Conservation (phyloP, 2,329 filamentous ascomycete species). For the Biscogniauxia marginata region DNA sequence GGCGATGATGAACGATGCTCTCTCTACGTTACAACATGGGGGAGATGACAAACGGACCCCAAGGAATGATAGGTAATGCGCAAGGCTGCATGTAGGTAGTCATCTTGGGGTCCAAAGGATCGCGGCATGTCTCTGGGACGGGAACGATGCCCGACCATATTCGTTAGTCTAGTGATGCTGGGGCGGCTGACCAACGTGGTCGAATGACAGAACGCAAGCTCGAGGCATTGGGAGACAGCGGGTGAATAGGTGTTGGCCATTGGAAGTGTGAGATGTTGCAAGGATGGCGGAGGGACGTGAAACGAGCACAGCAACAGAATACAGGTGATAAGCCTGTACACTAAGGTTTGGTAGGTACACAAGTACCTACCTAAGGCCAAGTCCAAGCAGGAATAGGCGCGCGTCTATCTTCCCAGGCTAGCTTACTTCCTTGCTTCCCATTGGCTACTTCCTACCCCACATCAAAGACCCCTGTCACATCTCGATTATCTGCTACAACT, state of each 20-base stretch:
- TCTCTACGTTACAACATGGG: neutral
- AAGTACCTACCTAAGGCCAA: neutral
- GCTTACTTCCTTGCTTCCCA: conserved; percentile 6
- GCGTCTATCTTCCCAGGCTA: conserved; percentile 18
- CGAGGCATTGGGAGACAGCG: too few relatives aligned
- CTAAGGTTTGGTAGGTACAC: too few relatives aligned
- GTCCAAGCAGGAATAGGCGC: conserved; percentile 10
- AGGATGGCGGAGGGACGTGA: neutral
- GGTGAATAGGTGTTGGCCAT: neutral
- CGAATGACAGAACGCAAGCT: neutral
- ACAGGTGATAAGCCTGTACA: neutral
- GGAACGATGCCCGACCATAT: conserved; percentile 13
- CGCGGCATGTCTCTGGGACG: neutral
- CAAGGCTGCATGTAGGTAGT: conserved; percentile 3
- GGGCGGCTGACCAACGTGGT: neutral
- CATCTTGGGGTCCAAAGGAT: conserved; percentile 26
- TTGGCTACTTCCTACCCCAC: conserved; percentile 9
- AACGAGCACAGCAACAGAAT: neutral
- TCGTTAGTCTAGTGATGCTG: neutral
- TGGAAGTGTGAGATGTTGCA: neutral
- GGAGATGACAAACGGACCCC: conserved; percentile 22
- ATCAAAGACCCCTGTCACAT: conserved; percentile 8
- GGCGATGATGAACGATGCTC: conserved; percentile 13
- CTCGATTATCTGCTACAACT: conserved; percentile 10
- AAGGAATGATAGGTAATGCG: conserved; percentile 10